Base-by-base conservation (phyloP, 2,329 filamentous ascomycete genomes). In the Sphaceloma murrayae region DNA sequence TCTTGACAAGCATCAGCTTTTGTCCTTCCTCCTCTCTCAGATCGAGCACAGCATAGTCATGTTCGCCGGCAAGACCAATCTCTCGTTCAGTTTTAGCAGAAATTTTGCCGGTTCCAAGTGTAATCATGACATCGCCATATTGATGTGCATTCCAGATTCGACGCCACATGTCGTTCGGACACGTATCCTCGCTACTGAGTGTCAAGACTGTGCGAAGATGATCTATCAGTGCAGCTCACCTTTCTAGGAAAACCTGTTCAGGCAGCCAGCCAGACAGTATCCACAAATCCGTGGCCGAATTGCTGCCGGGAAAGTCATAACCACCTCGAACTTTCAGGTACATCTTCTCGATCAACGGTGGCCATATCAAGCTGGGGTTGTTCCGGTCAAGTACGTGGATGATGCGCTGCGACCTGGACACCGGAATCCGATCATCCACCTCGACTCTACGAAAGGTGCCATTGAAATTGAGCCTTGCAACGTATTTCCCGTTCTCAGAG, bases 261-360 rank as follows among this genome's bases (percentile, higher is more conserved):
- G 91, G 91, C 39, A 98, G 87, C 91, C 91, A 98, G 21, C 91
- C 89, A 0, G 84, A 94, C 45, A 98, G 65, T 1, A 93, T 82
- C 77, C 85, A 94, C 3, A 98, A 66, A 62, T 98, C 91, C 2
- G 89, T 96, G 8, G 86, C 88, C 1, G 89, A 96, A 60, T 96
- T 96, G 57, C 91, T 96, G 5, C 91, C 91, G 0, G 91, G 89
- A 52, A 98, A 98, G 57, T 98, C 88, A 60, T 98, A 98, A 24
- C 91, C 91, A 19, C 91, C 91, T 46, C 89, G 77, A 8, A 96
- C 78, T 66, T 96, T 98, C 1, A 98, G 69, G 54, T 98, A 98
- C 0, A 91, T 91, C 59, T 98, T 98, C 60, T 98, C 91, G 11
- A 96, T 68, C 3, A 98, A 70, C 2, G 89, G 87, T 4, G 91